Percentiles rank a stretch among this genome's conserved stretches.
Evolutionary conservation across 768 basidiomycete genomes (phyloP).

Genomic region (Tricholoma sp.): DNA sequence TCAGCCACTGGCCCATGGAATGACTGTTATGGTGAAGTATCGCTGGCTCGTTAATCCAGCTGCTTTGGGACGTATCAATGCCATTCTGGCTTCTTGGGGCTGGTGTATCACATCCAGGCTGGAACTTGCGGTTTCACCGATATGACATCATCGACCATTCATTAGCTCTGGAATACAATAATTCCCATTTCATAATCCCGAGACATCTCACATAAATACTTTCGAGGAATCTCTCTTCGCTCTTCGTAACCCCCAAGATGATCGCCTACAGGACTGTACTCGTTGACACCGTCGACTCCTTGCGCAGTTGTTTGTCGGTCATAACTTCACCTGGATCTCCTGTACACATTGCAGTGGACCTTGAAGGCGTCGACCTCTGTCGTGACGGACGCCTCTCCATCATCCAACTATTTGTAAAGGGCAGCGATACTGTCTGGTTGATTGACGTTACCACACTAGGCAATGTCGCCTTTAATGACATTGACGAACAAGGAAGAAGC

Average conservation of each 20-base stretch:
- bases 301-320: background rate
- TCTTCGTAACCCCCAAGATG: background rate
- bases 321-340: background rate
- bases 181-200: too few relatives aligned
- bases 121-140: too few relatives aligned
- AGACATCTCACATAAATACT: too few relatives aligned
- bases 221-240: too few relatives aligned
- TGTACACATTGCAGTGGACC: background rate
- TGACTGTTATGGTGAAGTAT: too few relatives aligned
- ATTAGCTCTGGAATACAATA: too few relatives aligned
- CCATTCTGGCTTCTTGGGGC: too few relatives aligned
- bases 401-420: background rate
- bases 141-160: too few relatives aligned
- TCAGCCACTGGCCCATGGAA: too few relatives aligned
- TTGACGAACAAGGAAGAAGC: background rate
- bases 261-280: background rate
- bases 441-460: background rate
- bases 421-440: background rate
- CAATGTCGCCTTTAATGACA: background rate
- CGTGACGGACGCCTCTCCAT: background rate
- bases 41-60: too few relatives aligned
- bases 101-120: too few relatives aligned
- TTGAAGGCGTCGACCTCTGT: background rate
- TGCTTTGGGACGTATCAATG: too few relatives aligned
- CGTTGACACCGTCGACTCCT: background rate